Base-by-base conservation (phyloP, 1,284 basidiomycete genomes). In the Leccinum fallax region DNA sequence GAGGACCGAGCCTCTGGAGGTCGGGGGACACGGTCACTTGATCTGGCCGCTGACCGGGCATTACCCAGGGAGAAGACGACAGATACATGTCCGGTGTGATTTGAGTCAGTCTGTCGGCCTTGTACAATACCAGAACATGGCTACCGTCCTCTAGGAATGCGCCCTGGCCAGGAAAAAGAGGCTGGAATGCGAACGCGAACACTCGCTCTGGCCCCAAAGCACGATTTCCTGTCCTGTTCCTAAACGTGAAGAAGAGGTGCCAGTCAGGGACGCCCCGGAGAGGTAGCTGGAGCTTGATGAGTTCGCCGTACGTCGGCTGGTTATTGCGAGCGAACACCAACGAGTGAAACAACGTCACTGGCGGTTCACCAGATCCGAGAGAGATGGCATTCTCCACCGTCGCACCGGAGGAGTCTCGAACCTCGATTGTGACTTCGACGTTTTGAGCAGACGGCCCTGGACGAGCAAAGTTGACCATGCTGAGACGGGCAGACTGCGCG, bases 161-260 rank as follows among this genome's bases (percentile, higher is more conserved):
- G 19, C 85, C 83, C 24, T 86, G 82, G 59, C 92, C 86, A 0
- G 89, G 88, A 69, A 95, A 93, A 3, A 99, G 81, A 0, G 96
- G 97, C 48, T 97, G 85, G 72, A 92, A 98, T 2, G 90, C 94
- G 70, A 98, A 97, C 0, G 95, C 97, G 69, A 97, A 98, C 0
- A 95, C 92, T 46, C 83, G 82, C 54, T 96, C 94, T 3, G 78
- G 70, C 51, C 83, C 81, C 59, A 75, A 74, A 46, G 72, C 74
- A 38, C 83, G 83, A 63, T 83, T 85, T 13, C 82, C 82, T 59
- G 79, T 83, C 21, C 95, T 90, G 67, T 95, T 90, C 24, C 93
- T 87, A 77, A 98, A 96, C 0, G 93, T 94, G 78, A 98, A 94
- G 82, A 96, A 98, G 13, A 99, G 78, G 71, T 98, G 97, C 84